A percentile compares a stretch with the other conserved stretches of the same genome.
Conservation (phyloP, 805 yeast genomes). For the Suhomyces kilbournensis region DNA sequence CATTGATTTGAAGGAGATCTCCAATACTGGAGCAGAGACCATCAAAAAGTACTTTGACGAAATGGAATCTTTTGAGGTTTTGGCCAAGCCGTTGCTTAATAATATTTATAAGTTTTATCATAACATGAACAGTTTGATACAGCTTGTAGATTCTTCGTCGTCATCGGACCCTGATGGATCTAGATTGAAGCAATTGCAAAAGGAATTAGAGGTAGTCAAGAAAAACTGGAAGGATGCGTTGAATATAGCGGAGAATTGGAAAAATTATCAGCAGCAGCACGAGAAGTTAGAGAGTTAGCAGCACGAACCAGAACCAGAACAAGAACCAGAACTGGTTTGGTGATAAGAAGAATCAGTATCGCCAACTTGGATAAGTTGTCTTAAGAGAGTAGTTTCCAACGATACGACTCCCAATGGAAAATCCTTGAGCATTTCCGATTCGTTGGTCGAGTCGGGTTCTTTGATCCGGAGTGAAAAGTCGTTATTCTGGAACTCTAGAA, state of each 20-base stretch:
- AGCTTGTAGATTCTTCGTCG: conserved; percentile 4
- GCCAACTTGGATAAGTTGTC: background rate
- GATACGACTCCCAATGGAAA: conserved; percentile 29
- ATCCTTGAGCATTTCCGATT: conserved; percentile 22
- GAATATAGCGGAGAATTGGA: conserved; percentile 40
- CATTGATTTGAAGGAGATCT: conserved; percentile 23
- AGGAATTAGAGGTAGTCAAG: conserved; percentile 32
- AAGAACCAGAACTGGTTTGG: background rate
- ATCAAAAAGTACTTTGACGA: conserved; percentile 24
- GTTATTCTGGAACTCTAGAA: conserved; percentile 17
- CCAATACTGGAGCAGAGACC: conserved; percentile 11
- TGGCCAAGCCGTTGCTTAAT: conserved; percentile 33
- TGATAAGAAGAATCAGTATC: background rate
- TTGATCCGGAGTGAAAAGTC: conserved; percentile 17
- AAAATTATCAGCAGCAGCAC: conserved; percentile 13
- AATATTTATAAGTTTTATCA: conserved; percentile 36
- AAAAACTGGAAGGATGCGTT: conserved; percentile 41
- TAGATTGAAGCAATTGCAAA: conserved; percentile 19
- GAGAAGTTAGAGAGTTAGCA: background rate
- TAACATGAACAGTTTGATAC: conserved; percentile 14
- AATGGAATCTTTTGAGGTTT: conserved; percentile 33
- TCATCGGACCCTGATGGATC: conserved; percentile 9
- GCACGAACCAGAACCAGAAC: background rate
- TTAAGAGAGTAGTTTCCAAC: conserved; percentile 30
- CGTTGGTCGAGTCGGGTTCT: conserved; percentile 8